Evolutionary conservation across 441 rosid genomes (phyloP).

Genomic region (Pelargonium australe): DNA sequence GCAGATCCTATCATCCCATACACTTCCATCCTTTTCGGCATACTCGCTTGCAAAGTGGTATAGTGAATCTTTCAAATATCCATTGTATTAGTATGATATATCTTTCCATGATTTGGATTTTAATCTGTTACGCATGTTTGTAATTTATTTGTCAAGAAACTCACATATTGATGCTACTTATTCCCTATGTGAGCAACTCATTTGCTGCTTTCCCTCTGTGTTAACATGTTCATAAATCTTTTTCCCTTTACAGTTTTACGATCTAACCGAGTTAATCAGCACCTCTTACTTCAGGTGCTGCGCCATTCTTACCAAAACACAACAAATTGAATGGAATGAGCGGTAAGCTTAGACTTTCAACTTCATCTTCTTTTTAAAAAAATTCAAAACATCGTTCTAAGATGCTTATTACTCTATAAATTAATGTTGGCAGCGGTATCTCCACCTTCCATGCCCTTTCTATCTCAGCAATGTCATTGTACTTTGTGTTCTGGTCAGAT

Average conservation of each 20-base stretch:
- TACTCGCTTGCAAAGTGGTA: slow-evolving; percentile 61
- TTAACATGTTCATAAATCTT: not conserved
- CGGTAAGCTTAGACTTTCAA: slow-evolving; percentile 29
- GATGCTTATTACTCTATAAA: slow-evolving; percentile 4
- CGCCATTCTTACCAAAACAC: slow-evolving; percentile 39
- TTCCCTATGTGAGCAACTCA: not conserved
- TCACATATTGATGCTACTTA: not conserved
- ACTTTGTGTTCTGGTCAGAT: slow-evolving; percentile 59
- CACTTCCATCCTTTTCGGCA: slow-evolving; percentile 49
- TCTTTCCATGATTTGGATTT: slow-evolving; percentile 12
- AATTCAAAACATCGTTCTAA: not conserved
- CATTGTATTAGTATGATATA: slow-evolving; percentile 6
- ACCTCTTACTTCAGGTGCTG: slow-evolving; percentile 46
- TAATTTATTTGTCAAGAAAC: not conserved
- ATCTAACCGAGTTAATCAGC: slow-evolving; percentile 43
- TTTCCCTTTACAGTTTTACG: slow-evolving; percentile 37
- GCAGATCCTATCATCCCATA: slow-evolving; percentile 49
- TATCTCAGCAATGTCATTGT: slow-evolving; percentile 44
- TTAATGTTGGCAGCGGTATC: slow-evolving; percentile 41
- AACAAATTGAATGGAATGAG: slow-evolving; percentile 64
- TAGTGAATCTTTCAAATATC: not conserved
- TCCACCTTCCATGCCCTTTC: slow-evolving; percentile 62
- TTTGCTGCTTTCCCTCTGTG: not conserved
- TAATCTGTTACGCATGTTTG: not conserved
- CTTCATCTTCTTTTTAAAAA: slow-evolving; percentile 1